Conservation (phyloP, 306 rosid species). For the Cicer chorassanicum region DNA sequence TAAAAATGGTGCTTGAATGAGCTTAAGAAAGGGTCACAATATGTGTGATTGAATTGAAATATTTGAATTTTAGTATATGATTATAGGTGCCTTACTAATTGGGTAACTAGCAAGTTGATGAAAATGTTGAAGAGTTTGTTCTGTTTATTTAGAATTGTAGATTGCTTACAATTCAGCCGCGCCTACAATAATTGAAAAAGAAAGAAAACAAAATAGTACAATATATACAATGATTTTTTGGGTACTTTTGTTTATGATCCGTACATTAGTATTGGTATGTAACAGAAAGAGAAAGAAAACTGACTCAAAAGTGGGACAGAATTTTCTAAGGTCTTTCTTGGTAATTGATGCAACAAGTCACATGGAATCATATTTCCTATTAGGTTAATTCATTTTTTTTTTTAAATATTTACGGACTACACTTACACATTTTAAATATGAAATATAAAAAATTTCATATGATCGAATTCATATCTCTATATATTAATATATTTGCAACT, state of each 20-base stretch:
- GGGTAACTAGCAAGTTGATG: slow-evolving; percentile 18
- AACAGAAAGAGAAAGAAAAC: slow-evolving; percentile 34
- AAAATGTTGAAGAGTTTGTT: slow-evolving; percentile 12
- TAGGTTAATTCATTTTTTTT: not conserved
- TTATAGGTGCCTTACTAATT: slow-evolving; percentile 8
- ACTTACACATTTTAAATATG: no score
- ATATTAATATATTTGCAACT: no score
- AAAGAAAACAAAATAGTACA: slow-evolving; percentile 18
- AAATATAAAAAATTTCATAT: no score
- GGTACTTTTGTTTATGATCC: slow-evolving; percentile 32
- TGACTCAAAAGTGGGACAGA: slow-evolving; percentile 16
- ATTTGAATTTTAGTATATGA: not conserved
- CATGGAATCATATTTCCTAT: not conserved
- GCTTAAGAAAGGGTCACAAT: not conserved
- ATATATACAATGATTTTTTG: slow-evolving; percentile 36
- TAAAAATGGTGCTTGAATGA: not conserved
- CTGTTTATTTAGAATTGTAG: not conserved
- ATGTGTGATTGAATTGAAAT: not conserved
- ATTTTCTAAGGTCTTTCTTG: slow-evolving; percentile 39
- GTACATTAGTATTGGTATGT: slow-evolving; percentile 26
- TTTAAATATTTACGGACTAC: no score
- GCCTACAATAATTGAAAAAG: slow-evolving; percentile 40
- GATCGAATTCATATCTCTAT: no score
- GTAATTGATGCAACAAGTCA: slow-evolving; percentile 18
- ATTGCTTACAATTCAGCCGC: slow-evolving; percentile 18